These are phyloP conservation scores for Thielaviopsis ethacetica DNA, from an alignment of 2,329 filamentous ascomycete species.

Conservation along the genomic window DNA sequence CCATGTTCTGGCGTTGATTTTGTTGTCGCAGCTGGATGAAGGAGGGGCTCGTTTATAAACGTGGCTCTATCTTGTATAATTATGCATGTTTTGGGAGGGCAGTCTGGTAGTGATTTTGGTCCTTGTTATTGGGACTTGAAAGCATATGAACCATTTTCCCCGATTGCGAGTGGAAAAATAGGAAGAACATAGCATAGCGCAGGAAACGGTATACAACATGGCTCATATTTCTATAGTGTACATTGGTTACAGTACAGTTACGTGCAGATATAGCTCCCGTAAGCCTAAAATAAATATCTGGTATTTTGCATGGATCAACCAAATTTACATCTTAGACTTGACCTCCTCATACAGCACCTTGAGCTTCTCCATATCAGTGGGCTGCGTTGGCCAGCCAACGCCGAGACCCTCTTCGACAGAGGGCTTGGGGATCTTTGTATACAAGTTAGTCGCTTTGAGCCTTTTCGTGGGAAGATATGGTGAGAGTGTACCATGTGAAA, in stretches of 20 bases:
- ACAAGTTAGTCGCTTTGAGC: conserved; percentile 6
- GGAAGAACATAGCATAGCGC: neutral
- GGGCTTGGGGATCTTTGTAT: conserved; percentile 73
- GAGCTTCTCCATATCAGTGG: conserved; percentile 65
- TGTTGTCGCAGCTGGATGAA: neutral
- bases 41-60: neutral
- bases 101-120: neutral
- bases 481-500: conserved; percentile 63
- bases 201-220: neutral
- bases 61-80: neutral
- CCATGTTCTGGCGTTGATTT: neutral
- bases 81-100: neutral
- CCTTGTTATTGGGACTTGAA: neutral
- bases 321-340: conserved; percentile 65
- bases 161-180: neutral
- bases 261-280: neutral
- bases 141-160: neutral
- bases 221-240: neutral
- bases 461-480: neutral
- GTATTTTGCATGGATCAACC: neutral
- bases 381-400: conserved; percentile 62
- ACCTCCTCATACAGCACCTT: conserved; percentile 68
- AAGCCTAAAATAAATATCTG: neutral
- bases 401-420: conserved; percentile 65
- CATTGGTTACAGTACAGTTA: neutral